Evolutionary conservation across 148 eudicot genomes (phyloP), one percentile per base, ranked within the genome.

Genomic region (Cornus florida): DNA sequence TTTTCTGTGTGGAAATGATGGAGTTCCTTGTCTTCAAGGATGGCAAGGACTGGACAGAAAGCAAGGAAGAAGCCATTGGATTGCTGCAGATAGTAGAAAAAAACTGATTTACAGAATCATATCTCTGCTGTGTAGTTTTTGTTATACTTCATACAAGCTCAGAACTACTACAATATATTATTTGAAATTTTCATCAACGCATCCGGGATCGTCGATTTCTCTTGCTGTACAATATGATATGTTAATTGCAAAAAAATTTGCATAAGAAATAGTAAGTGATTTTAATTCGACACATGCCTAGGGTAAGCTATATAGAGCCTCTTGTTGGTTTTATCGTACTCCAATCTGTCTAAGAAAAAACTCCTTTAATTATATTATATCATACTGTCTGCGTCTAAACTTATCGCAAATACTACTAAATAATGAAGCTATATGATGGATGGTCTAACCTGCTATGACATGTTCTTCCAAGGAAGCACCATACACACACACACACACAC

Each of bases 11-110:
- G 59, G 80, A 53, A 39, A 76, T 70, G 76, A 71, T 72, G 71
- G 77, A 79, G 24, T 72, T 72, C 48, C 76, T 72, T 43, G 71
- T 79, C n/a, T 79, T 79, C 82, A 79, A 79, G 70, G 81, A 79
- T 72, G 81, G 81, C 17, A 79, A 72, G 17, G 81, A 79, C 71
- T 28, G 13, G 69, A n/a, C 39, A n/a, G 69, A 84, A 68, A 67
- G 67, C 68, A 78, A 77, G 64, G 72, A 41, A 59, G 74, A 83
- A 20, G 76, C 77, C 11, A 13, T 69, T 5, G 82, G 78, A 43
- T 33, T 81, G 14, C 32, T 60, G 68, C 75, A 70, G 48, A 75
- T 60, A 70, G 17, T 35, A 66, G 60, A 31, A 60, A 38, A 38
- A 67, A 67, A 12, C 50, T n/a, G 46, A 66, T 41, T 66, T 11